Evolutionary conservation across 2,329 filamentous ascomycete species (phyloP), one percentile per base, ranked within the genome.

Genomic region (Madurella mycetomatis): DNA sequence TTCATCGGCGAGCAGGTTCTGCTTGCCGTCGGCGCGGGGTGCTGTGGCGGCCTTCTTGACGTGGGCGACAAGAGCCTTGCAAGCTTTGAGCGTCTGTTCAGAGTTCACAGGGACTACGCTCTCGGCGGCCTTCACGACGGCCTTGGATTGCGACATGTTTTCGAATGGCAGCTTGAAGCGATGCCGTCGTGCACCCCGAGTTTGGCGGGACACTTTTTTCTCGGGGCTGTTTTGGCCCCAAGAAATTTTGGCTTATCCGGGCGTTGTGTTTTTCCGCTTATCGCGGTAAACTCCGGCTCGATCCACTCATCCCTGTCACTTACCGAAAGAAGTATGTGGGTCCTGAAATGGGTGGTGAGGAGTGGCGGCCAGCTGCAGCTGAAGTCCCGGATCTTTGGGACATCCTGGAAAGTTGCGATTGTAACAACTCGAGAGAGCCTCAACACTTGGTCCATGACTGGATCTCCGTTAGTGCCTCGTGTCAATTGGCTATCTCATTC

Each of bases 81-180:
- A 83, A 37, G 83, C 83, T 67, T 84, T 85, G 55, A 85, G 68
- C 32, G 78, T 80, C 81, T 85, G 70, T n/a, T 71, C 67, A 31
- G 69, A 64, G 47, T 72, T 64, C 43, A 72, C 64, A 9, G 66
- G 65, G 42, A 69, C 67, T 50, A 60, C 56, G 49, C 64, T 56
- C n/a, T 68, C 68, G 43, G 64, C 62, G 41, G 66, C 60, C 52
- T 65, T 66, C 52, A 65, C 61, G 43, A 70, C 62, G 40, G 65
- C 52, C 51, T 65, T 69, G n/a, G 70, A 69, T 41, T 64, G 58
- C 12, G 69, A 66, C 70, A 72, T 72, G 37, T 46, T 62, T 41
- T 48, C 30, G 46, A 54, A 46, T 54, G 41, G 17, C 43, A 41
- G 9, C 45, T 40, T 52, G 53, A 32, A 53, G 48, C 39, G 41